Evolutionary conservation across 139 green algal species (phyloP), one percentile per base, ranked within the genome.

Genomic region (Medakamo hakoo): DNA sequence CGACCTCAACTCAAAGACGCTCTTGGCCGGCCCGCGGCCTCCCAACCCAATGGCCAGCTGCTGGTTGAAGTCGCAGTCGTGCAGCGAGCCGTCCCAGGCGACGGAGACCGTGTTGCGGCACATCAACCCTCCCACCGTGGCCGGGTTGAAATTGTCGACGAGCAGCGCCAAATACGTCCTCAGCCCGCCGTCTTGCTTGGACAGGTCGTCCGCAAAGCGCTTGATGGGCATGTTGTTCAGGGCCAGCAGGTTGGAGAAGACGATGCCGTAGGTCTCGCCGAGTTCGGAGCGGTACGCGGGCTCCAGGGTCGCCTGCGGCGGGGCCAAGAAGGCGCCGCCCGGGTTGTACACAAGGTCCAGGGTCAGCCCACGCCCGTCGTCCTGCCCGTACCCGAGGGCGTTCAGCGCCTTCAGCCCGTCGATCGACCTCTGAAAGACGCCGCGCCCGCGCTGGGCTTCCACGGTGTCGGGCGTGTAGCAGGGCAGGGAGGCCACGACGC

Each of bases 181-280:
- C 57, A 93, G 68, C 62, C 85, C 60, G 23, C 71, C 68, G 49
- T 26, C 22, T 66, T 48, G 25, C 0, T 75, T 64, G 25, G 71
- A 49, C 25, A 97, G 76, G 52, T 78, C 86, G 70, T 96, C 90
- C 2, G 85, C 86, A 69, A 87, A 97, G 28, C 92, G 76, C 78
- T 97, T 98, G 75, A 98, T 95, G 62, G 92, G 92, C 92, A 98
- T 95, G 86, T 98, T 98, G 79, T 96, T 98, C n/a, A 98, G 75
- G 60, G 76, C 84, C 40, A 97, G 75, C 28, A 98, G 79, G 25
- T 56, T 70, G 70, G 74, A 88, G 80, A 98, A 98, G 0, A 57
- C 3, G 58, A 98, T 89, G 59, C 85, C 88, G 68, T 86, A 90
- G 2, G 59, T 56, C 48, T 88, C 70, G 1, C 27, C 20, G 30